A percentile compares a stretch with the other conserved stretches of the same genome.
Conservation (phyloP, 352 stramenopile species). For the Sclerospora graminicola region DNA sequence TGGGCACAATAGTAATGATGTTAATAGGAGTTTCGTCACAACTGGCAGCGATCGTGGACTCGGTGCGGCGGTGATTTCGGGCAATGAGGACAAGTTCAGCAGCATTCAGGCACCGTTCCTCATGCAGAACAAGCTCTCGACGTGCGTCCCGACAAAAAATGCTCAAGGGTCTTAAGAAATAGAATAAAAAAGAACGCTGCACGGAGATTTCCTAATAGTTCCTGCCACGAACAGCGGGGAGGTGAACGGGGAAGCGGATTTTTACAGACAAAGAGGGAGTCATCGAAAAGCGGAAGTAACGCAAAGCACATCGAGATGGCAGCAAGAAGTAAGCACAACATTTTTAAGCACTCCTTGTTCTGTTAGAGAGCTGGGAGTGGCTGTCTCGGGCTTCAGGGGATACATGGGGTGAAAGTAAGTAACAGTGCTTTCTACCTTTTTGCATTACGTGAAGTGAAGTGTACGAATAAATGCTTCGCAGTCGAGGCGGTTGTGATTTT, state of each 20-base stretch:
- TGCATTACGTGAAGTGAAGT: slow-evolving; percentile 12
- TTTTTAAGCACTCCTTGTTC: slow-evolving; percentile 18
- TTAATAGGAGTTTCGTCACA: slow-evolving; percentile 50
- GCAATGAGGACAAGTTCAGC: slow-evolving; percentile 79
- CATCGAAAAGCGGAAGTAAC: slow-evolving; percentile 5
- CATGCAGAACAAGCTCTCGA: slow-evolving; percentile 80
- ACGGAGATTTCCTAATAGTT: slow-evolving; percentile 9
- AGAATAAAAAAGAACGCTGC: slow-evolving; percentile 12
- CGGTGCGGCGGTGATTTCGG: slow-evolving; percentile 14
- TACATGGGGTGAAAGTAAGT: slow-evolving; percentile 20
- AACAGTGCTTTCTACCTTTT: slow-evolving; percentile 23
- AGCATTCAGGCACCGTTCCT: slow-evolving; percentile 82
- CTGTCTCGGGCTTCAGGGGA: slow-evolving; percentile 6
- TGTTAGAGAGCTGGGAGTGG: slow-evolving; percentile 6
- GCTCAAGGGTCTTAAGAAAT: slow-evolving; percentile 85
- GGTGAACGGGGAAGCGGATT: slow-evolving; percentile 9
- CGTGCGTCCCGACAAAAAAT: slow-evolving; percentile 79
- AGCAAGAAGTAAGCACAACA: slow-evolving; percentile 4
- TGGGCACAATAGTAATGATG: slow-evolving; percentile 38
- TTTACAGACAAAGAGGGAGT: slow-evolving; percentile 13
- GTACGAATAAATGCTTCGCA: slow-evolving; percentile 4
- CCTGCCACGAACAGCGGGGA: too few relatives aligned
- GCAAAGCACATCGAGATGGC: neutral
- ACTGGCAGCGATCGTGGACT: slow-evolving; percentile 35
- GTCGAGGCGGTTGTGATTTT: neutral